Evolutionary conservation across 495 filamentous ascomycete genomes (phyloP), one percentile per base, ranked within the genome.

Genomic region (Aspergillus conjunctus): DNA sequence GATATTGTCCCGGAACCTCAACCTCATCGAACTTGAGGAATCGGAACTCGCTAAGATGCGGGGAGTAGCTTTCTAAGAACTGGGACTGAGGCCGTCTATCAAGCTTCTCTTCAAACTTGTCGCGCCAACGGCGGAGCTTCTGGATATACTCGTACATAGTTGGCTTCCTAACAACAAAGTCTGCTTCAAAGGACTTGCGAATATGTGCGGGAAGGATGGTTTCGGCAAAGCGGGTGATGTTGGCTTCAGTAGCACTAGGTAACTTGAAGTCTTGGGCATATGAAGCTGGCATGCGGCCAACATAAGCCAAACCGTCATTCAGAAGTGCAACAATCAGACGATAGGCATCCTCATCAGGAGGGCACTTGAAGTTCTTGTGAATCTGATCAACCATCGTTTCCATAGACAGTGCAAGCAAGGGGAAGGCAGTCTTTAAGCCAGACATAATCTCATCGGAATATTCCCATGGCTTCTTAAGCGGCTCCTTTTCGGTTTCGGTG

Each of bases 301-400:
- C 89, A 67, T 95, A 97, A 37, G 84, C 81, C 59, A 99, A 71
- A 2, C 89, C 95, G 73, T 99, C 95, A 69, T 97, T 98, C 14
- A 99, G 83, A 12, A 99, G 83, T 14, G 95, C 95, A 31, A 97
- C 92, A 58, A 99, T 98, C n/a, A 99, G 81, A 17, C 95, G 86
- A 71, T 97, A 98, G 7, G 95, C 95, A 75, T 99, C 95, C 69
- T 99, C 95, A 66, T 99, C 95, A 0, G 93, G 93, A 30, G 93
- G 93, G 68, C 93, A 97, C 71, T 97, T 98, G 84, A 98, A 98
- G 74, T 98, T 88, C 81, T 97, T 97, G 73, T 90, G 86, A 63
- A 98, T 97, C 74, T 97, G 92, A 68, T 99, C 95, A 32, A 97
- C 92, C 93, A 99, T 98, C 1, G 93, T 95, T 77, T 99, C 95